Percentiles rank a stretch among this genome's conserved stretches.
Evolutionary conservation across 2,329 filamentous ascomycete genomes (phyloP).

Genomic region (Penicillium sp.): DNA sequence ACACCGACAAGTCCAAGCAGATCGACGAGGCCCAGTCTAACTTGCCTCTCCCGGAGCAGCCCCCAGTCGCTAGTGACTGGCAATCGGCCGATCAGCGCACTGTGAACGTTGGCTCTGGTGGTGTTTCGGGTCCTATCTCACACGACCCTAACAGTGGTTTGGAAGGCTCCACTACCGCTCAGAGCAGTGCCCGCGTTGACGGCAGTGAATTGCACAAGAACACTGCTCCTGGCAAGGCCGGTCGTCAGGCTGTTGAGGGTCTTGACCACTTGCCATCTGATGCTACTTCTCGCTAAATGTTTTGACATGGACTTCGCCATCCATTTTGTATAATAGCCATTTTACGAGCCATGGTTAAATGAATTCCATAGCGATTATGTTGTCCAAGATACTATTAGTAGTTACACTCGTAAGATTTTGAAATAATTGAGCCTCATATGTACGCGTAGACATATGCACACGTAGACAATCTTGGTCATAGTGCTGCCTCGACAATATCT

Average conservation of each 20-base stretch:
- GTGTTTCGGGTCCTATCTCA: conserved; percentile 55
- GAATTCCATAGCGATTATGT: conserved; percentile 1
- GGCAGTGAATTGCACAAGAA: conserved; percentile 57
- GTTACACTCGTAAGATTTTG: background rate
- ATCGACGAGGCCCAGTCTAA: conserved; percentile 70
- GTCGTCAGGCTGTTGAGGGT: conserved; percentile 62
- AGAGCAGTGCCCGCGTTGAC: conserved; percentile 50
- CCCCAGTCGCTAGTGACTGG: conserved; percentile 74
- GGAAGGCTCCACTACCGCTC: conserved; percentile 60
- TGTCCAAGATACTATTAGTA: background rate
- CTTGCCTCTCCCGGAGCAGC: conserved; percentile 76
- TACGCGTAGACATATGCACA: too few species aligned
- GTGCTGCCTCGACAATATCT: too few species aligned
- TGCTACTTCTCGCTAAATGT: conserved; percentile 52
- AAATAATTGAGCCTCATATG: background rate
- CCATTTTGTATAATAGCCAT: conserved; percentile 20
- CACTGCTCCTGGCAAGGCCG: conserved; percentile 52
- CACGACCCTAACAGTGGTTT: conserved; percentile 51
- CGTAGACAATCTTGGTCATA: background rate
- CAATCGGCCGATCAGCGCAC: conserved; percentile 68
- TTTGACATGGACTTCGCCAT: conserved; percentile 20
- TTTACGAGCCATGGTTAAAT: conserved; percentile 18
- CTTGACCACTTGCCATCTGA: conserved; percentile 60
- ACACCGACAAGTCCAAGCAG: conserved; percentile 59
- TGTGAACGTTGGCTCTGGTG: conserved; percentile 69